phyloP scores from a whole-genome alignment of 23 red algal species.

The Porphyridium purpureum region DNA sequence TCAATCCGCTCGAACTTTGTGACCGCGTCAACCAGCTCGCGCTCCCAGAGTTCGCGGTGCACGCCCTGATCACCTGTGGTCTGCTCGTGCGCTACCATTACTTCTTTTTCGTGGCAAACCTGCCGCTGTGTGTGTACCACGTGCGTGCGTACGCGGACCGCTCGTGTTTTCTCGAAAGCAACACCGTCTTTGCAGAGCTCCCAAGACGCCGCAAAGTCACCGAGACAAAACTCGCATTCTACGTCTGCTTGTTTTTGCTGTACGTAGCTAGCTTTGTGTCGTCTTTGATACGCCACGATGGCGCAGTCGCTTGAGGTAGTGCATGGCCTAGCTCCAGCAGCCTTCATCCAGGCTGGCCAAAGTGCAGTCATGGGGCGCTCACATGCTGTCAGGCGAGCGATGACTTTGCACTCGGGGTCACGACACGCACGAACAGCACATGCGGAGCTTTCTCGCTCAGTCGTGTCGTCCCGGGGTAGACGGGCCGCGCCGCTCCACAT shows the following conservation, averaged over 20 bases:
- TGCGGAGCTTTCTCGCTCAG: too few relatives aligned
- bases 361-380: too few relatives aligned
- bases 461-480: too few relatives aligned
- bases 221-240: conserved; percentile 60
- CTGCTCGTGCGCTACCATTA: conserved; percentile 43
- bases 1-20: conserved; percentile 95
- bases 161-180: conserved; percentile 74
- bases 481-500: too few relatives aligned
- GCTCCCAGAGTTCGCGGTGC: conserved; percentile 39
- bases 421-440: too few relatives aligned
- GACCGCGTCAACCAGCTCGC: conserved; percentile 71
- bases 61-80: conserved; percentile 14
- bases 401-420: too few relatives aligned
- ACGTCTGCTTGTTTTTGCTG: conserved; percentile 73
- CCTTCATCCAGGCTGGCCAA: too few relatives aligned
- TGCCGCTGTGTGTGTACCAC: conserved; percentile 55
- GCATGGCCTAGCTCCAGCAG: too few relatives aligned
- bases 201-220: conserved; percentile 20
- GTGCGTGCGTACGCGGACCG: conserved; percentile 19
- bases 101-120: conserved; percentile 25
- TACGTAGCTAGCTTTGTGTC: too few relatives aligned
- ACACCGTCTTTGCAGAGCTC: conserved; percentile 61
- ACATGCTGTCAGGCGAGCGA: too few relatives aligned
- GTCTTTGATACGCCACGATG: too few relatives aligned
- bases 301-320: too few relatives aligned